Percentiles rank a stretch among this genome's conserved stretches.
phyloP scores from a whole-genome alignment of 306 rosid genomes.

The Dalbergia oliveri region DNA sequence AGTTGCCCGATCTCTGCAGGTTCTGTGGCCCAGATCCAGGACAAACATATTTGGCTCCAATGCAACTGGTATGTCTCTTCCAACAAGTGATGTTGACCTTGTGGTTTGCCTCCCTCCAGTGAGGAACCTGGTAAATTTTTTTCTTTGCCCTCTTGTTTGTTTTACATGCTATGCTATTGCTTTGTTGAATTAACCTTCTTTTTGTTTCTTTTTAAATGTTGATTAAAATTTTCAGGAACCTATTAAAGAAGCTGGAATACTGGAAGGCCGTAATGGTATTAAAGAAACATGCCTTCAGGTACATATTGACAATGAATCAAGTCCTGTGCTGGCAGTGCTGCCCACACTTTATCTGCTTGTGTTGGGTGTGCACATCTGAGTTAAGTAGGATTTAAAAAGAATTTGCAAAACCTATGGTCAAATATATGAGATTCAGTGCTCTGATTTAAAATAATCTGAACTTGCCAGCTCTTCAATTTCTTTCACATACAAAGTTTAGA shows the following conservation, averaged over 20 bases:
- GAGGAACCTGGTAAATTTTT: constrained; percentile 81
- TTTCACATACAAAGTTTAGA: constrained; percentile 10
- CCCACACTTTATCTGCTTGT: constrained; percentile 23
- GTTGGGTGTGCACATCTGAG: constrained; percentile 35
- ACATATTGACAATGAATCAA: constrained; percentile 43
- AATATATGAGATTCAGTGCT: constrained; percentile 4
- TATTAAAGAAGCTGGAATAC: constrained; percentile 97
- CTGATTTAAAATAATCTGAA: constrained; percentile 25
- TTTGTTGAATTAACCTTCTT: constrained; percentile 24
- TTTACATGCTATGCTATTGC: constrained; percentile 21
- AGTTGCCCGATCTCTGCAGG: constrained; percentile 91
- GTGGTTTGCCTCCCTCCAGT: constrained; percentile 97
- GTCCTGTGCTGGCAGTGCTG: neutral
- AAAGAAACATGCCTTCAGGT: constrained; percentile 99
- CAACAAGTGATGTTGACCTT: constrained; percentile 98
- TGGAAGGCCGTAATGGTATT: constrained; percentile 98
- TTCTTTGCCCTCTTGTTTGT: constrained; percentile 19
- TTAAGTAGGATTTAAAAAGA: constrained; percentile 24
- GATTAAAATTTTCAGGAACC: constrained; percentile 73
- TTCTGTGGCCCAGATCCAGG: constrained; percentile 96
- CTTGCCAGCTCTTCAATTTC: constrained; percentile 11
- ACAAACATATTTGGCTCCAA: constrained; percentile 92
- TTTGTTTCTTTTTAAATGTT: constrained; percentile 13
- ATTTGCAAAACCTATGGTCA: constrained; percentile 27
- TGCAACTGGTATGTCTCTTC: constrained; percentile 94